A percentile compares a stretch with the other conserved stretches of the same genome.
These are phyloP conservation scores for Coemansia sp. DNA, from an alignment of 192 early-diverging fungal species.

Conservation along the genomic window DNA sequence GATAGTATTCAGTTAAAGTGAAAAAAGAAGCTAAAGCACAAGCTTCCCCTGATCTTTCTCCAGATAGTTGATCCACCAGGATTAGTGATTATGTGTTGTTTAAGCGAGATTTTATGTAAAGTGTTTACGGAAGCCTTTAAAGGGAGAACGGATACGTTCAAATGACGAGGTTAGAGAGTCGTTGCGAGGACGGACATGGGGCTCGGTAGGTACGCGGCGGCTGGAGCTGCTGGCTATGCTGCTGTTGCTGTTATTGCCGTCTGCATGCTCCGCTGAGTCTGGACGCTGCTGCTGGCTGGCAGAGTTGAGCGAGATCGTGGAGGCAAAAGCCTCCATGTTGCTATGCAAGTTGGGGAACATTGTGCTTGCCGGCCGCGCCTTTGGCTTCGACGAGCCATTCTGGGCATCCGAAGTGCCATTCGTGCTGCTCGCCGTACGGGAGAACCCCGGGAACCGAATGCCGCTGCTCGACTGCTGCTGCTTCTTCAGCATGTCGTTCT, in stretches of 20 bases:
- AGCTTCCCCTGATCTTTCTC: too few species aligned
- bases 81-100: too few species aligned
- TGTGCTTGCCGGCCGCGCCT: conserved; percentile 22
- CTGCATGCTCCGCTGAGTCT: conserved; percentile 3
- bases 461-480: conserved; percentile 12
- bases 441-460: conserved; percentile 24
- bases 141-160: conserved; percentile 50
- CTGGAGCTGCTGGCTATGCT: neutral
- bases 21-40: conserved; percentile 7
- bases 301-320: conserved; percentile 32
- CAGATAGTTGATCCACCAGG: too few species aligned
- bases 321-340: conserved; percentile 32
- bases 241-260: conserved; percentile 4
- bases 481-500: conserved; percentile 47
- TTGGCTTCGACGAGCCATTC: neutral
- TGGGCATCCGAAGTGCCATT: neutral
- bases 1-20: too few species aligned
- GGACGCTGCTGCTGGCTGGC: conserved; percentile 2
- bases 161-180: conserved; percentile 48
- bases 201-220: conserved; percentile 23
- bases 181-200: conserved; percentile 33
- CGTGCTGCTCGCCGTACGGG: conserved; percentile 26
- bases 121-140: conserved; percentile 53
- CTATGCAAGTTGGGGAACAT: conserved; percentile 44
- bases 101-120: conserved; percentile 16